Evolutionary conservation across 805 yeast species (phyloP).

Genomic region (Candida xiaguanensis): DNA sequence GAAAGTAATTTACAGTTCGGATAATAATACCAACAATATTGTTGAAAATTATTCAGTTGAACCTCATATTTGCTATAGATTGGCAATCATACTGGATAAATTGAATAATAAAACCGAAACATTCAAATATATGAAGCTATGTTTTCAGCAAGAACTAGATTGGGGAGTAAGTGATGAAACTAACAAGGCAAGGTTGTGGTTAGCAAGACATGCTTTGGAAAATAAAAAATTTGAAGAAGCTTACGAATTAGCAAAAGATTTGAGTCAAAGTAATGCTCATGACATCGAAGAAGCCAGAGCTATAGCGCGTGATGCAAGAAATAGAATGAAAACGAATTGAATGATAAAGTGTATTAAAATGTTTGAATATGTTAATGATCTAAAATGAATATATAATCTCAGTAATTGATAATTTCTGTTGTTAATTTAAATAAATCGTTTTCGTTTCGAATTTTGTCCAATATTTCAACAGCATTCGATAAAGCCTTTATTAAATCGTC

Average conservation of each 20-base stretch:
- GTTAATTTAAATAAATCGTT: slow-evolving; percentile 25
- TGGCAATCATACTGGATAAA: slow-evolving; percentile 66
- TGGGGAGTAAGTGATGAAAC: slow-evolving; percentile 73
- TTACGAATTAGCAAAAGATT: slow-evolving; percentile 65
- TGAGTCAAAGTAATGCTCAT: slow-evolving; percentile 67
- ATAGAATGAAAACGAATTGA: slow-evolving; percentile 33
- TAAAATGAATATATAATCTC: not conserved
- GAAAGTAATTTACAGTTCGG: slow-evolving; percentile 22
- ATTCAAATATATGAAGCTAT: slow-evolving; percentile 58
- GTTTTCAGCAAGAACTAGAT: slow-evolving; percentile 60
- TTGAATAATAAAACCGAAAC: slow-evolving; percentile 52
- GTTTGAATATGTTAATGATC: not conserved
- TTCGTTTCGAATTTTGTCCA: slow-evolving; percentile 18
- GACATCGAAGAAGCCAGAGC: slow-evolving; percentile 87
- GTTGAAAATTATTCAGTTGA: slow-evolving; percentile 16
- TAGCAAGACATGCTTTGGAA: slow-evolving; percentile 65
- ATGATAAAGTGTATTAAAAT: not conserved
- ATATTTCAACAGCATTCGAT: slow-evolving; percentile 17
- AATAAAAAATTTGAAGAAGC: slow-evolving; percentile 62
- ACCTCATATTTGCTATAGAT: slow-evolving; percentile 54
- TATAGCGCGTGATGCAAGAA: slow-evolving; percentile 74
- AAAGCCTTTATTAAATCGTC: slow-evolving; percentile 20
- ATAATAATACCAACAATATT: slow-evolving; percentile 8
- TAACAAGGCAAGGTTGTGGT: slow-evolving; percentile 80
- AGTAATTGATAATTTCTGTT: slow-evolving; percentile 21